Base-by-base conservation (phyloP, 2,329 filamentous ascomycete species). In the Parastagonospora avenae region DNA sequence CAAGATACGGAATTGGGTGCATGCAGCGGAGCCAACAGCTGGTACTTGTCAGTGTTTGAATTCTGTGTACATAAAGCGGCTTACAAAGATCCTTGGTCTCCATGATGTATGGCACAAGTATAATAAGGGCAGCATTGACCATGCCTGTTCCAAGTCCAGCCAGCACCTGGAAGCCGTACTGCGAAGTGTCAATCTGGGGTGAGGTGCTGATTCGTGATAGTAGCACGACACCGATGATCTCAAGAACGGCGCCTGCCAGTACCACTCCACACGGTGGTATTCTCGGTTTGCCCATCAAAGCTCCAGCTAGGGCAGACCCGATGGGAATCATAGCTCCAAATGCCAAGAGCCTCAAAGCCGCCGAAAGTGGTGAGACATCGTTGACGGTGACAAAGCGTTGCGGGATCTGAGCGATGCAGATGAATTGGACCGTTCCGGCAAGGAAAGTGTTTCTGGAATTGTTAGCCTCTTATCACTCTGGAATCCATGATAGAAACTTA, bases 111-210 rank as follows among this genome's bases (percentile, higher is more conserved):
- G 57, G 57, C 12, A 54, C 28, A 31, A 62, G 15, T 1, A 54
- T 30, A 14, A 59, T 51, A 11, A 57, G 19, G 4, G 44, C 42
- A 2, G 47, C 31, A 5, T 32, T 44, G 4, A 57, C 36, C 24
- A 52, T 44, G 5, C 59, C 59, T 8, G 55, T 31, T 3, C 59
- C 59, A 4, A 37, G 16, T 4, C 59, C 59, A 5, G 50, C 45
- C 27, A 62, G 39, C 19, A 55, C 44, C 24, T 62, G 54, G 32
- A 16, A 62, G 9, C 32, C 59, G 45, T 59, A 62, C n/a, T 54
- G 57, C 15, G 42, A 19, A 11, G 24, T 10, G 8, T 48, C 16
- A 4, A 53, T 42, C 12, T 48, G 16, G 14, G 30, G 42, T 2
- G 37, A 12, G 6, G 36, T 47, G 8, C 44, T 46, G 16, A 28